phyloP scores from a whole-genome alignment of 306 rosid genomes.

The Crotalaria pallida region DNA sequence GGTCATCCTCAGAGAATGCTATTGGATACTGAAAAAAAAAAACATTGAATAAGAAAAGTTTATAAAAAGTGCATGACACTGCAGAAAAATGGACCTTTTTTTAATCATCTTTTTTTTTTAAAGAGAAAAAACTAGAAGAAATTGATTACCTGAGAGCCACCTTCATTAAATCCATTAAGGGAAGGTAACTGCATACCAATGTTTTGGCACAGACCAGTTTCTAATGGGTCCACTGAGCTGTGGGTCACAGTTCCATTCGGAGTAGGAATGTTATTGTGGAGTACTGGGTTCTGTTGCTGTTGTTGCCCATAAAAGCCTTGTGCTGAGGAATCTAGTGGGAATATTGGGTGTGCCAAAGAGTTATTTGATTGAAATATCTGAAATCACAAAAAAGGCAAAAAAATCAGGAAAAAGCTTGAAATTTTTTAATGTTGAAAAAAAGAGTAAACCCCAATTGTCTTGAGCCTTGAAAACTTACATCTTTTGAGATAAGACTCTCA shows the following conservation, averaged over 20 bases:
- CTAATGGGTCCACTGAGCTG: constrained; percentile 59
- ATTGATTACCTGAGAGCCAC: constrained; percentile 50
- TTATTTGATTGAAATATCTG: constrained; percentile 70
- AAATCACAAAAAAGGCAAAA: constrained; percentile 20
- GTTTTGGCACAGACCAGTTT: constrained; percentile 49
- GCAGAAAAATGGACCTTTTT: neutral
- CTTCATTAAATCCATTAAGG: constrained; percentile 35
- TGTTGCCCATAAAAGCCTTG: constrained; percentile 61
- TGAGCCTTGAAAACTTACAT: constrained; percentile 46
- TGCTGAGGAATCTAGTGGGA: constrained; percentile 70
- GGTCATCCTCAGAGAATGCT: constrained; percentile 71
- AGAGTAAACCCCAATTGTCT: constrained; percentile 27
- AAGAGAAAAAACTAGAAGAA: neutral
- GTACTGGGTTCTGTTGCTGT: constrained; percentile 42
- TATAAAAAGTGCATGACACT: constrained; percentile 7
- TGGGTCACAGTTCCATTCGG: constrained; percentile 44
- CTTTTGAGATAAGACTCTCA: constrained; percentile 71
- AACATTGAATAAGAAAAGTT: constrained; percentile 5
- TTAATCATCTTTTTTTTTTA: neutral
- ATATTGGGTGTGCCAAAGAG: constrained; percentile 52
- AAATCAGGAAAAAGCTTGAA: constrained; percentile 19
- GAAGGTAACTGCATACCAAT: constrained; percentile 57
- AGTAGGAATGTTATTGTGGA: constrained; percentile 40
- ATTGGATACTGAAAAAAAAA: constrained; percentile 48
- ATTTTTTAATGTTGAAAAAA: neutral